Evolutionary conservation across 805 yeast species (phyloP).

Genomic region (Wickerhamiella shivajii): DNA sequence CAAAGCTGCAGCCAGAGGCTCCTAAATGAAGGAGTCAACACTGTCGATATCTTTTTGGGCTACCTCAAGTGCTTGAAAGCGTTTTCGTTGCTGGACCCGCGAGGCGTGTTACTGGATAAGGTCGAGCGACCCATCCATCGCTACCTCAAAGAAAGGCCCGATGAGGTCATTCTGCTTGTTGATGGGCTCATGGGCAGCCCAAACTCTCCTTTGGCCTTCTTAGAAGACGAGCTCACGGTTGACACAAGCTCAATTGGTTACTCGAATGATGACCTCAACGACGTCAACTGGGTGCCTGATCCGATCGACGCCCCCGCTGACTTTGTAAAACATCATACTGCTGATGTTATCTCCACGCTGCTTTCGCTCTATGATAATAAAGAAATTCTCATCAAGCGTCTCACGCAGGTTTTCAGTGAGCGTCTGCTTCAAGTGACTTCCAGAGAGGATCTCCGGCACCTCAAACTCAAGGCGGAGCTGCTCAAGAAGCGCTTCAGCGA

Average conservation of each 20-base stretch:
- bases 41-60: constrained; percentile 51
- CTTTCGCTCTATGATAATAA: constrained; percentile 60
- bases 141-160: constrained; percentile 57
- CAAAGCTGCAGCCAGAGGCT: constrained; percentile 31
- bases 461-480: constrained; percentile 35
- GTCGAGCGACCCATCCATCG: constrained; percentile 63
- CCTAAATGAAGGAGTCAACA: constrained; percentile 70
- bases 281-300: constrained; percentile 63
- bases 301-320: constrained; percentile 87
- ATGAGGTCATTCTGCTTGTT: constrained; percentile 56
- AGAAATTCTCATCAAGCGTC: constrained; percentile 49
- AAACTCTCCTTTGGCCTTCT: constrained; percentile 32
- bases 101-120: constrained; percentile 67
- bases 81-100: constrained; percentile 66
- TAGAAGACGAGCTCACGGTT: constrained; percentile 36
- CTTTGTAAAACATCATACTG: constrained; percentile 34
- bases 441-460: constrained; percentile 17
- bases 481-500: constrained; percentile 54
- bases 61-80: constrained; percentile 61
- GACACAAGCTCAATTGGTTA: too few species aligned
- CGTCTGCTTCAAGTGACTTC: constrained; percentile 32
- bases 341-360: constrained; percentile 57
- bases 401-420: constrained; percentile 44
- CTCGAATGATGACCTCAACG: constrained; percentile 35
- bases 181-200: constrained; percentile 45